Percentiles rank a stretch among this genome's conserved stretches.
These are phyloP conservation scores for Candida gigantensis DNA, from an alignment of 1,139 yeast species.

Conservation along the genomic window DNA sequence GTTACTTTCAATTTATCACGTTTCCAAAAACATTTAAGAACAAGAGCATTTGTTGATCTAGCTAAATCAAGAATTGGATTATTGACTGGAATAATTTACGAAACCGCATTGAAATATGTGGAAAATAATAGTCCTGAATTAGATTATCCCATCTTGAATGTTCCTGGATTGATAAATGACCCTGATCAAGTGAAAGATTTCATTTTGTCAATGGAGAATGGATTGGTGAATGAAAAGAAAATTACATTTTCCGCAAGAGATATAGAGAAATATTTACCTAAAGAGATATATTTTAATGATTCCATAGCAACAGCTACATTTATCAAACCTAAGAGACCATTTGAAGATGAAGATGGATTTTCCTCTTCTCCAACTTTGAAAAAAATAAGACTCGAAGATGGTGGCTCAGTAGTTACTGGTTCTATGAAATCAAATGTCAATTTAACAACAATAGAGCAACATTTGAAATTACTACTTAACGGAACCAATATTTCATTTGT, in stretches of 20 bases:
- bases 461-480: slow-evolving; percentile 54
- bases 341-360: slow-evolving; percentile 19
- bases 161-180: slow-evolving; percentile 41
- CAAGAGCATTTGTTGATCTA: slow-evolving; percentile 60
- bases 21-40: slow-evolving; percentile 66
- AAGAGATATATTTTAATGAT: slow-evolving; percentile 46
- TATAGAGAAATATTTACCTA: slow-evolving; percentile 47
- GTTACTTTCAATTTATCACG: slow-evolving; percentile 67
- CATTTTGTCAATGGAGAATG: slow-evolving; percentile 32
- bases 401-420: slow-evolving; percentile 16
- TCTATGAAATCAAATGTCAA: slow-evolving; percentile 12
- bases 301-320: slow-evolving; percentile 46
- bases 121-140: slow-evolving; percentile 57
- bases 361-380: slow-evolving; percentile 33
- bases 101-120: slow-evolving; percentile 53
- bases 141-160: slow-evolving; percentile 29
- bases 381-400: slow-evolving; percentile 48
- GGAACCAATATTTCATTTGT: slow-evolving; percentile 48
- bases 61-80: slow-evolving; percentile 72
- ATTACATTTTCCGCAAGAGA: slow-evolving; percentile 56
- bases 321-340: slow-evolving; percentile 34
- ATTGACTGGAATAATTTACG: slow-evolving; percentile 65
- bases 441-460: slow-evolving; percentile 37
- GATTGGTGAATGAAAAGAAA: slow-evolving; percentile 39
- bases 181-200: slow-evolving; percentile 39